Evolutionary conservation across 768 basidiomycete species (phyloP).

Genomic region (Mrakia frigida): DNA sequence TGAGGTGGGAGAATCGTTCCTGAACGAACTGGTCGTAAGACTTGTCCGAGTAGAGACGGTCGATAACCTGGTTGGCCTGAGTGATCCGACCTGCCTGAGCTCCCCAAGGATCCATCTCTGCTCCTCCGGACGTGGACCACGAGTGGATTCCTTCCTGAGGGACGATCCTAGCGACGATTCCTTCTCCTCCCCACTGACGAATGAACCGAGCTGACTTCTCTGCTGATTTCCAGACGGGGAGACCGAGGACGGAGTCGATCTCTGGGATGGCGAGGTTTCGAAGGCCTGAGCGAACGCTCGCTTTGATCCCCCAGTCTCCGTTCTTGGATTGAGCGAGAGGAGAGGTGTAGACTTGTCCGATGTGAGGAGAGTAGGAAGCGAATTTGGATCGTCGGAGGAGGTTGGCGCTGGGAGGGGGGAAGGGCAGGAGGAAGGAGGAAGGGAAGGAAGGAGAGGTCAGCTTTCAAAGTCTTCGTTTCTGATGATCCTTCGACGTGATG

Average conservation of each 20-base stretch:
- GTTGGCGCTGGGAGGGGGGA: slow-evolving; percentile 1
- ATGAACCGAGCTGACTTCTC: slow-evolving; percentile 28
- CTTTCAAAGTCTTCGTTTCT: neutral
- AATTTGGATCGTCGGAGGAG: slow-evolving; percentile 28
- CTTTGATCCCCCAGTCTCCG: slow-evolving; percentile 31
- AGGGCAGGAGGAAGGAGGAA: neutral
- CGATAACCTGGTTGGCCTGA: slow-evolving; percentile 6
- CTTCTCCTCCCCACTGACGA: slow-evolving; percentile 29
- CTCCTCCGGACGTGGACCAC: slow-evolving; percentile 24
- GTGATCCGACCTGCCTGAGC: slow-evolving; percentile 19
- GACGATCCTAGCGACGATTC: slow-evolving; percentile 10
- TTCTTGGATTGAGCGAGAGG: neutral
- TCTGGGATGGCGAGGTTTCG: slow-evolving; percentile 25
- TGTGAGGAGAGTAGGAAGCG: slow-evolving; percentile 14
- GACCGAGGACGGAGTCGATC: slow-evolving; percentile 28
- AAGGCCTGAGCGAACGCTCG: neutral
- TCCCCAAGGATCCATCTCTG: slow-evolving; percentile 21
- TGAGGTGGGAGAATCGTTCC: slow-evolving; percentile 7
- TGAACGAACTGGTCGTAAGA: neutral
- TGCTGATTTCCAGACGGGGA: slow-evolving; percentile 27
- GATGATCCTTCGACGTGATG: neutral
- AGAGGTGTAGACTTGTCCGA: slow-evolving; percentile 30
- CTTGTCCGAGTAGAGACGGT: neutral
- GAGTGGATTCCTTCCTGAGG: neutral
- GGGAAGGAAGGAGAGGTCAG: slow-evolving; percentile 15